Base-by-base conservation (phyloP, 2,329 filamentous ascomycete genomes). In the Hymenoscyphus scutula region DNA sequence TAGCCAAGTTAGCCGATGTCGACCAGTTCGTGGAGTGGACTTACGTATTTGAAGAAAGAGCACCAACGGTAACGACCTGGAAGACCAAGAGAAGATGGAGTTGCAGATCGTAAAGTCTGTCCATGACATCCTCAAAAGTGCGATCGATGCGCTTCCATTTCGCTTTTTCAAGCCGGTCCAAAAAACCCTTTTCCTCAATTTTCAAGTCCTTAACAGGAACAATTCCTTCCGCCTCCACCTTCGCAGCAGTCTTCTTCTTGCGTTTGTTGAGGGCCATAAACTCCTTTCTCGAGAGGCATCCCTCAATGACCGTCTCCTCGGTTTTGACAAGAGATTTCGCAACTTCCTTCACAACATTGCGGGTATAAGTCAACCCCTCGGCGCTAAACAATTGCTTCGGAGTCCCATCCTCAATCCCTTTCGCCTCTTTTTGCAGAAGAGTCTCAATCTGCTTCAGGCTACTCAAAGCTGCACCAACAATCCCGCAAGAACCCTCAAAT, bases 81-180 rank as follows among this genome's bases (percentile, higher is more conserved):
- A 61, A 65, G 5, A 72, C 62, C 13, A 71, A 59, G 19, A 71
- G 62, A 56, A 71, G 62, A 64, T 68, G 64, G 15, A 68, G 63
- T 48, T 70, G 69, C 23, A 71, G 29, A 11, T 69, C 60, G 48
- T 67, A 62, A 17, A 72, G 59, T 23, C 65, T 56, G 15, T 61
- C 56, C 37, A 66, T 62, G 25, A 56, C 62, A 7, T 56, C 56
- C 7, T 62, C 29, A 1, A 66, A 34, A 2, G 41, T 53, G 25
- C 29, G 15, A 3, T 41, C 19, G 11, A 54, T 59, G 4, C 51
- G 19, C 38, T n/a, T 56, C 68, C 65, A 69, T 25, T 62, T 61
- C n/a, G 59, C 53, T 15, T 60, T 64, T 48, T 71, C 68, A 25
- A 71, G 38, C 13, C 62, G 61, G 29, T 64, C 60, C 5, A 68